phyloP scores from a whole-genome alignment of 805 yeast species.

The Candida easanensis region DNA sequence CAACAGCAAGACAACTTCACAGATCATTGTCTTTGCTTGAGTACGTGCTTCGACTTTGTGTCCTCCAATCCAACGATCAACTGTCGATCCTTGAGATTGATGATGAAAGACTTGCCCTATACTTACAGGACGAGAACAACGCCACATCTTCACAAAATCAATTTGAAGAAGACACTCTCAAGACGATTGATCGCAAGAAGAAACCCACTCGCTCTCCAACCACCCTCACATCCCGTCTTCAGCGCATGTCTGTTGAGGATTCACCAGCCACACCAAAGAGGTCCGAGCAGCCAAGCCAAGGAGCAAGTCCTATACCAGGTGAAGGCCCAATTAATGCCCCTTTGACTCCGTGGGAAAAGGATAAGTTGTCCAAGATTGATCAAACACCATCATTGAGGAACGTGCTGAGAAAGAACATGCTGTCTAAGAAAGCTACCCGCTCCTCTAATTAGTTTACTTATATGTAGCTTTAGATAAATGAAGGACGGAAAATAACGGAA shows the following conservation, averaged over 20 bases:
- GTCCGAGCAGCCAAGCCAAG: not conserved
- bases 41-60: conserved; percentile 55
- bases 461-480: too few relatives aligned
- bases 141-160: conserved; percentile 1
- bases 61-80: conserved; percentile 60
- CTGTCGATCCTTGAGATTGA: conserved; percentile 47
- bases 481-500: too few relatives aligned
- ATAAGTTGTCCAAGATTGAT: conserved; percentile 14
- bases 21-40: not conserved
- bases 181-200: not conserved
- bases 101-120: conserved; percentile 66
- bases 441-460: too few relatives aligned
- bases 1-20: not conserved
- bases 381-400: not conserved
- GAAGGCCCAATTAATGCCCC: not conserved
- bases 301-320: conserved; percentile 2
- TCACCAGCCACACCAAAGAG: not conserved
- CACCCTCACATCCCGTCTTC: not conserved
- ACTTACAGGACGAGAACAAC: conserved; percentile 55
- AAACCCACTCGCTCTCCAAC: not conserved
- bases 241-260: not conserved
- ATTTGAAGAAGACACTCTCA: not conserved
- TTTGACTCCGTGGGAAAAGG: conserved; percentile 31
- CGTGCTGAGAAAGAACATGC: too few relatives aligned
- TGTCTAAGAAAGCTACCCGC: too few relatives aligned